These are phyloP conservation scores for Microdochium paspali DNA, from an alignment of 2,329 filamentous ascomycete genomes.

Conservation along the genomic window DNA sequence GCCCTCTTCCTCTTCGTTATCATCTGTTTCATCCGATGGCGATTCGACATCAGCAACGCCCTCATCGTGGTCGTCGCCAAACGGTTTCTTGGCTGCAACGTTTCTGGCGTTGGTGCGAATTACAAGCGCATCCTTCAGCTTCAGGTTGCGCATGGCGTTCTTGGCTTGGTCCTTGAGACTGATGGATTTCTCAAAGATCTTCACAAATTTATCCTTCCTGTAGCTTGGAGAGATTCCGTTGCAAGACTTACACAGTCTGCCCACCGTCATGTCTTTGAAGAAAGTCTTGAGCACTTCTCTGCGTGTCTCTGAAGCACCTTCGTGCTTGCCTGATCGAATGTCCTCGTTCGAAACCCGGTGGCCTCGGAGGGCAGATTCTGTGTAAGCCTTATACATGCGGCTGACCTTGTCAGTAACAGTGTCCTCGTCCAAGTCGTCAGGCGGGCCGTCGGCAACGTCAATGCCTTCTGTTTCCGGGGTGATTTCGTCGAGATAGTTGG, in stretches of 20 bases:
- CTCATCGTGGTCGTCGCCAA: conserved; percentile 50
- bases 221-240: conserved; percentile 69
- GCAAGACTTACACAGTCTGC: conserved; percentile 59
- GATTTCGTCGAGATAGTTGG: conserved; percentile 34
- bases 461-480: conserved; percentile 20
- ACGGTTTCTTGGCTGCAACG: conserved; percentile 25
- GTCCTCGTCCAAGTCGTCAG: conserved; percentile 51
- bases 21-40: conserved; percentile 27
- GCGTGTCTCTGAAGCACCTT: conserved; percentile 70
- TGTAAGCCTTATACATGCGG: conserved; percentile 53
- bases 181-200: conserved; percentile 83
- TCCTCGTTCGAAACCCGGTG: conserved; percentile 41
- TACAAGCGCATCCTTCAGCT: conserved; percentile 60
- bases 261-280: conserved; percentile 59
- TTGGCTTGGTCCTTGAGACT: conserved; percentile 64
- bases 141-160: conserved; percentile 63
- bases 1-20: conserved; percentile 30
- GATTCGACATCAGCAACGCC: conserved; percentile 55
- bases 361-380: conserved; percentile 59
- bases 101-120: conserved; percentile 26
- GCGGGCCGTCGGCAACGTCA: conserved; percentile 45
- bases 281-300: conserved; percentile 74
- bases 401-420: conserved; percentile 40
- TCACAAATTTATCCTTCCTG: conserved; percentile 83
- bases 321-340: conserved; percentile 61